A percentile compares a stretch with the other conserved stretches of the same genome.
These are phyloP conservation scores for Sanghuangporus weigelae DNA, from an alignment of 1,284 basidiomycete genomes.

Conservation along the genomic window DNA sequence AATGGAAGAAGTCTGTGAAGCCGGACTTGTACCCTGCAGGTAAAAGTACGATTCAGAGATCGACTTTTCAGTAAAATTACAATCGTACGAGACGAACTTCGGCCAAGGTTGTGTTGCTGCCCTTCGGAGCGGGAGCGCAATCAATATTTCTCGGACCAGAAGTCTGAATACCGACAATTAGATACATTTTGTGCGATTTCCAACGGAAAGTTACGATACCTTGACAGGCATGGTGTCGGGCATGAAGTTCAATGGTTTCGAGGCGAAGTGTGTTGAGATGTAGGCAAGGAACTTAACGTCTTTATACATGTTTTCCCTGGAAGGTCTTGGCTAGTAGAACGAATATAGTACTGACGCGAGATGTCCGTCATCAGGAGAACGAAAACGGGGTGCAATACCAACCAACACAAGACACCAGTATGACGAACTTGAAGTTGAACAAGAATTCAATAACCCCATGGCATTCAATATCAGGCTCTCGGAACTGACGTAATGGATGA, in stretches of 20 bases:
- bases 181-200: neutral
- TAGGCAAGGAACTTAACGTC: neutral
- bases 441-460: neutral
- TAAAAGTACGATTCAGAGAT: neutral
- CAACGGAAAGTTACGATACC: neutral
- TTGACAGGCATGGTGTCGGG: neutral
- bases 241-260: neutral
- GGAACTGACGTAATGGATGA: neutral
- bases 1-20: neutral
- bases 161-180: neutral
- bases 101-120: no score
- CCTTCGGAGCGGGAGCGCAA: no score
- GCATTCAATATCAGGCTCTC: neutral
- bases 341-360: neutral
- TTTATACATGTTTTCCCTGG: neutral
- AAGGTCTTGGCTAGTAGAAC: neutral
- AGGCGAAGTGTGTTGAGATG: neutral
- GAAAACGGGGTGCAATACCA: neutral
- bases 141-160: no score
- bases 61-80: no score
- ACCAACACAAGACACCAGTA: neutral
- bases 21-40: neutral
- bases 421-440: neutral
- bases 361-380: neutral
- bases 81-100: no score